Evolutionary conservation across 441 rosid genomes (phyloP), one percentile per base, ranked within the genome.

Genomic region (Gossypium laxum): DNA sequence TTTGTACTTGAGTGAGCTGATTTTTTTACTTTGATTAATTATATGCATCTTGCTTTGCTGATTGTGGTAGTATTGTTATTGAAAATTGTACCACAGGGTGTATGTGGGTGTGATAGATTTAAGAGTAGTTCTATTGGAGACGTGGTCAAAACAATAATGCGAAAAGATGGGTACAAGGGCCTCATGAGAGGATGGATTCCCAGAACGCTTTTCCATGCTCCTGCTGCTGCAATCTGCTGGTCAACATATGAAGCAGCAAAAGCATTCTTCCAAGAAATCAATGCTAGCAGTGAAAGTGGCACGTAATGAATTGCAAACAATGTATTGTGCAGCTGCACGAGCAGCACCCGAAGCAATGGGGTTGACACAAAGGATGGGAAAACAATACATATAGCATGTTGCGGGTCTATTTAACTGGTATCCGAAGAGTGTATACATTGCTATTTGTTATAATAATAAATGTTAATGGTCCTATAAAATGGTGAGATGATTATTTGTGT

Each of bases 141-240:
- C 71, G 99, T 94, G 28, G 43, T 90, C 8, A 76, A 65, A 21
- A 79, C 85, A 18, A 88, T 92, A 63, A 80, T 94, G 59, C 75
- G 78, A 73, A 92, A 90, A 79, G 98, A 92, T 1, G 96, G 99
- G 6, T 90, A 92, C 78, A 83, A 76, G 74, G 99, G 98, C 70
- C 89, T 94, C 8, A 74, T 89, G 26, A 88, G 98, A 76, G 99
- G 99, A 21, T 94, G 99, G 99, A 75, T 82, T 54, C 99, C 99
- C 0, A 85, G 99, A 85, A 94, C 91, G 94, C 89, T 94, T 48
- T 94, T 94, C 86, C 99, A 94, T 74, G 94, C 98, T 48, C 99
- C 98, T 21, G 99, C 99, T 70, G 98, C 99, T 24, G 97, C 98
- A 0, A 94, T 94, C 67, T 92, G 97, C 77, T 94, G 98, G 98